Evolutionary conservation across 2,329 filamentous ascomycete genomes (phyloP).

Genomic region (Botrytis porri): DNA sequence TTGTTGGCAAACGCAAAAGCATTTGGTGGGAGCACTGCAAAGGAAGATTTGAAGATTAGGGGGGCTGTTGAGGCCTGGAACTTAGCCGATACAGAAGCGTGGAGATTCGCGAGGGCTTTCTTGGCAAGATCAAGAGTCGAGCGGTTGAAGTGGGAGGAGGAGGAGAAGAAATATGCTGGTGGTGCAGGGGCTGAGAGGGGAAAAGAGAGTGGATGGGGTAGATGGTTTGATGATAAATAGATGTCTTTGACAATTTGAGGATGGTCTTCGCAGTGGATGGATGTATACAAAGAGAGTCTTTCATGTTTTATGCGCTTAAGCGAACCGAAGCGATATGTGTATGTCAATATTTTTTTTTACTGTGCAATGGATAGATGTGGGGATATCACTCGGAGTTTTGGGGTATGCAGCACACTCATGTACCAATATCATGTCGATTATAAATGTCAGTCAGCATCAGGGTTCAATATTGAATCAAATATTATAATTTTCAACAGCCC

Average conservation of each 20-base stretch:
- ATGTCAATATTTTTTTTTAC: background rate
- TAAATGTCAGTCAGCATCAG: background rate
- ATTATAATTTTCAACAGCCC: background rate
- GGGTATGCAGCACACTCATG: background rate
- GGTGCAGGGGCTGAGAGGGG: constrained; percentile 49
- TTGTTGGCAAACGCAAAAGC: constrained; percentile 55
- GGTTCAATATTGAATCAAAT: background rate
- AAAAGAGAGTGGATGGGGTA: constrained; percentile 31
- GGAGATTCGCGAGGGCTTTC: constrained; percentile 70
- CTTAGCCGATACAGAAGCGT: constrained; percentile 72
- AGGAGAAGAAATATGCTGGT: constrained; percentile 62
- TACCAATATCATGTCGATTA: background rate
- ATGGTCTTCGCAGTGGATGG: background rate
- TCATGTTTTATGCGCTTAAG: background rate
- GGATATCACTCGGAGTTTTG: background rate
- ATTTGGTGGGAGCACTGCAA: constrained; percentile 42
- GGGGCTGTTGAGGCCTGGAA: constrained; percentile 63
- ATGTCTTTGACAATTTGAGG: background rate
- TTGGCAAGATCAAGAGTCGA: constrained; percentile 61
- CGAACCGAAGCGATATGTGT: background rate
- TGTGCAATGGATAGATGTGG: background rate
- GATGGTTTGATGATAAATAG: constrained; percentile 35
- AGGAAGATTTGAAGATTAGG: constrained; percentile 46
- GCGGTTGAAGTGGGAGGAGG: constrained; percentile 65
- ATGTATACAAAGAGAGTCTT: background rate